Conservation (phyloP, 2,329 filamentous ascomycete species). For the Bipolaris cookei region DNA sequence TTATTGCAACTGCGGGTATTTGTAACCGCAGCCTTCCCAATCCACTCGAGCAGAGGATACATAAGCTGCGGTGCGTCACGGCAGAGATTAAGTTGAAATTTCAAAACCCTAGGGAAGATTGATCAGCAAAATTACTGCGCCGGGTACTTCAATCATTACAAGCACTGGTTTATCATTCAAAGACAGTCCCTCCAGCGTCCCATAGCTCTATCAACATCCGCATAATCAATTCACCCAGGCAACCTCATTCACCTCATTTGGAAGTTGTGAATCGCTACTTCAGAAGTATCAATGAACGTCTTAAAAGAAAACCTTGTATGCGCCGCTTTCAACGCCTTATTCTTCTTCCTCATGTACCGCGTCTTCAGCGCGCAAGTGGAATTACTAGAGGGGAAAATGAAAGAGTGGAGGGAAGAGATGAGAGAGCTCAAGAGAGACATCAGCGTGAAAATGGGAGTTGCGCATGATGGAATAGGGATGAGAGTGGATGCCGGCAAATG, state of each 20-base stretch:
- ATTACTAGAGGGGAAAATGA: background rate
- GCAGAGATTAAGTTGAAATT: background rate
- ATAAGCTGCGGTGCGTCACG: background rate
- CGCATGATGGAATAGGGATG: background rate
- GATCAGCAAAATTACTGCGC: no score
- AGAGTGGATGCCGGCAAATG: background rate
- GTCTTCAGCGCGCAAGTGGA: constrained; percentile 3
- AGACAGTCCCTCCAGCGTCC: background rate
- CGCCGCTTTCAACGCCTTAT: background rate
- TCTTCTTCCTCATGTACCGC: constrained; percentile 2
- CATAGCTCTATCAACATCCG: background rate
- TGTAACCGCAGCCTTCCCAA: background rate
- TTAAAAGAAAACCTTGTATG: background rate
- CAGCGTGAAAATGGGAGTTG: background rate
- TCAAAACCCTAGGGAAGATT: no score
- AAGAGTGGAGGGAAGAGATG: background rate
- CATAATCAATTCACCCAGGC: background rate
- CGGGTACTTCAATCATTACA: no score
- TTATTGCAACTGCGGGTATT: background rate
- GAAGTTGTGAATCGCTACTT: background rate
- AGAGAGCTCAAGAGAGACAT: background rate
- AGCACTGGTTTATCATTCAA: background rate
- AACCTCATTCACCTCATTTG: background rate
- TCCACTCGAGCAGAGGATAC: background rate
- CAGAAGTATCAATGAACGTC: background rate